A percentile compares a stretch with the other conserved stretches of the same genome.
Evolutionary conservation across 75 land plant genomes (phyloP).

Genomic region (Cupressus sempervirens): DNA sequence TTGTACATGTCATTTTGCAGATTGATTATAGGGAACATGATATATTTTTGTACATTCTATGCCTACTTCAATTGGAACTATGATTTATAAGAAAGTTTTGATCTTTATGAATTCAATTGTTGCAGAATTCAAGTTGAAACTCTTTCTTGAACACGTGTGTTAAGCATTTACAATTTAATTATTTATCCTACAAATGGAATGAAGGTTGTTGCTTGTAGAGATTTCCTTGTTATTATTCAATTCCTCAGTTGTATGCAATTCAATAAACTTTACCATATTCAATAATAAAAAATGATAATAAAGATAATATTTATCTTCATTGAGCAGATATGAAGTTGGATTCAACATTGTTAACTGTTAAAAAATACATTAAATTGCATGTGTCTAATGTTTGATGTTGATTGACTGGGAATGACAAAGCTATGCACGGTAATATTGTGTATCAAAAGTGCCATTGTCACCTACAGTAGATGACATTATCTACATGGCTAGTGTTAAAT

Average conservation of each 20-base stretch:
- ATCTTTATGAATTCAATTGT: conserved; percentile 87
- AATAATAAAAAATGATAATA: background rate
- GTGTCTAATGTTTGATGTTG: no score
- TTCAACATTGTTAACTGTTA: background rate
- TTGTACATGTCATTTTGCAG: conserved; percentile 24
- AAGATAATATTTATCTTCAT: background rate
- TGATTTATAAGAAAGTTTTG: conserved; percentile 84
- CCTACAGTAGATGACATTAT: no score
- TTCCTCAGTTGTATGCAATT: background rate
- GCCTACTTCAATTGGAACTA: conserved; percentile 69
- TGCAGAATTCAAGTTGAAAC: conserved; percentile 69
- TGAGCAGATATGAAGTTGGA: background rate
- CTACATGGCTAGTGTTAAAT: no score
- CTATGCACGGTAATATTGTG: no score
- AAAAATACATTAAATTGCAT: no score
- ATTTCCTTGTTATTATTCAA: background rate
- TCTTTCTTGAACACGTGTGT: conserved; percentile 87
- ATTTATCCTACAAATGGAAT: background rate
- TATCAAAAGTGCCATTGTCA: no score
- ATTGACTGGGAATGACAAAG: no score
- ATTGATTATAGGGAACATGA: conserved; percentile 65
- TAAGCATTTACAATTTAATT: background rate
- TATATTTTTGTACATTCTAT: conserved; percentile 65
- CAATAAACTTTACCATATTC: background rate
- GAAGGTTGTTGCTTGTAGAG: background rate